Percentiles rank a stretch among this genome's conserved stretches.
Conservation (phyloP, 2,329 filamentous ascomycete genomes). For the Ceratocystis papillata region DNA sequence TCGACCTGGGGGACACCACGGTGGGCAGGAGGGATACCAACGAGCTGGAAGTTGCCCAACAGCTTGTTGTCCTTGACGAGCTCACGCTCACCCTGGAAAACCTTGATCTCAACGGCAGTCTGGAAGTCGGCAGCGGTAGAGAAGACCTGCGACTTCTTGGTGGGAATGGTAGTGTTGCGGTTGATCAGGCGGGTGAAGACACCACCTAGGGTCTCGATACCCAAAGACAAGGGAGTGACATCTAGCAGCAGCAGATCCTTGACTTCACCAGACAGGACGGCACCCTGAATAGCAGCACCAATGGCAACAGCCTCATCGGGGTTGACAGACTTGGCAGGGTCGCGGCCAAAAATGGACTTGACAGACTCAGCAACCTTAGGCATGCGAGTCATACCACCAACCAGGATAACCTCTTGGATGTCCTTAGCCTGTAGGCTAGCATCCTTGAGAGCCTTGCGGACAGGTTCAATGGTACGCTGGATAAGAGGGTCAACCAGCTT, state of each 20-base stretch:
- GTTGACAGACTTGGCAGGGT: slow-evolving; percentile 96
- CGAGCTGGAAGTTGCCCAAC: slow-evolving; percentile 97
- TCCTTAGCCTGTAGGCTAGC: slow-evolving; percentile 83
- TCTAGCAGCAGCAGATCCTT: slow-evolving; percentile 92
- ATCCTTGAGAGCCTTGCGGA: slow-evolving; percentile 95
- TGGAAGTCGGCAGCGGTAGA: slow-evolving; percentile 97
- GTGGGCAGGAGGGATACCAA: slow-evolving; percentile 90
- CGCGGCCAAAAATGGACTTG: slow-evolving; percentile 92
- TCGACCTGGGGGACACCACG: slow-evolving; percentile 93
- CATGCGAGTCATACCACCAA: slow-evolving; percentile 99
- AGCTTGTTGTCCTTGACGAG: slow-evolving; percentile 98
- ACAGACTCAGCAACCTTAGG: slow-evolving; percentile 94
- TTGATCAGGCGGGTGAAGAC: slow-evolving; percentile 98
- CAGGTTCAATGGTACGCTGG: slow-evolving; percentile 74
- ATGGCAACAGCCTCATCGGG: slow-evolving; percentile 97
- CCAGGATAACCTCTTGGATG: slow-evolving; percentile 94
- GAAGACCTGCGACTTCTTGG: slow-evolving; percentile 98
- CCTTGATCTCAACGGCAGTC: slow-evolving; percentile 98
- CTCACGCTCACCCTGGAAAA: slow-evolving; percentile 99
- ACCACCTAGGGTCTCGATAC: slow-evolving; percentile 96
- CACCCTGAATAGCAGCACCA: slow-evolving; percentile 93
- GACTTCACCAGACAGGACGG: slow-evolving; percentile 89
- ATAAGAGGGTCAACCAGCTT: slow-evolving; percentile 84
- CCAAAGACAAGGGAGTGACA: slow-evolving; percentile 88
- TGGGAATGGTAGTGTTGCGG: slow-evolving; percentile 97